Evolutionary conservation across 2,329 filamentous ascomycete species (phyloP), one percentile per base, ranked within the genome.

Genomic region (Aspergillus fructus): DNA sequence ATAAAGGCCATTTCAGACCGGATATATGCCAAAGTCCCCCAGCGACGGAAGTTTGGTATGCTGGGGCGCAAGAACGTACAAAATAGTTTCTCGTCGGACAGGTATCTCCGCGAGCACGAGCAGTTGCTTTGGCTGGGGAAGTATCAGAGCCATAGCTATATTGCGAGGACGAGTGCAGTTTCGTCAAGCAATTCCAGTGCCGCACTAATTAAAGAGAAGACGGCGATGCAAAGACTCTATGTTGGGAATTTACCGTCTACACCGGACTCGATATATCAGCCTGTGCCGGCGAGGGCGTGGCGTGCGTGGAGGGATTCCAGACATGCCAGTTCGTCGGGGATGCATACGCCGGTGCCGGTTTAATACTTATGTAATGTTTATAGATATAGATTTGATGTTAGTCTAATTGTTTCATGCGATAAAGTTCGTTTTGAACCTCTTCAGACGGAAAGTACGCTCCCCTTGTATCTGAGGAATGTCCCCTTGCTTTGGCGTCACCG

Each of bases 61-160:
- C 79, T 80, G 69, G 81, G 80, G 1, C 78, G 84, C 7, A 74
- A 74, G 39, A 84, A 85, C 42, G 83, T 86, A 5, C 79, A 83
- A 55, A 82, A 82, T 59, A 81, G 78, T 11, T 86, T 86, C 68
- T 79, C 80, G 42, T 81, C 82, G 3, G 80, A 84, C 42, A 76
- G 83, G 0, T 86, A 85, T 63, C 77, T 86, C 17, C 78, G 84
- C 30, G 83, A 85, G 66, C 83, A 85, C 66, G 83, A 85, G 64
- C 83, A 86, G 65, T 82, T 81, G 79, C 78, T 82, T 47, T 83
- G 81, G 81, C 67, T 76, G 30, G 73, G 72, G 40, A 76, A 76
- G 58, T 64, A 60, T 42, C 60, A 62, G 55, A 58, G 55, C 17
- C 58, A 52, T 17, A 62, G 60, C 41, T 62, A 58, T 17, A 48